Conservation (phyloP, 352 stramenopile species). For the Peronosclerospora sorghi region DNA sequence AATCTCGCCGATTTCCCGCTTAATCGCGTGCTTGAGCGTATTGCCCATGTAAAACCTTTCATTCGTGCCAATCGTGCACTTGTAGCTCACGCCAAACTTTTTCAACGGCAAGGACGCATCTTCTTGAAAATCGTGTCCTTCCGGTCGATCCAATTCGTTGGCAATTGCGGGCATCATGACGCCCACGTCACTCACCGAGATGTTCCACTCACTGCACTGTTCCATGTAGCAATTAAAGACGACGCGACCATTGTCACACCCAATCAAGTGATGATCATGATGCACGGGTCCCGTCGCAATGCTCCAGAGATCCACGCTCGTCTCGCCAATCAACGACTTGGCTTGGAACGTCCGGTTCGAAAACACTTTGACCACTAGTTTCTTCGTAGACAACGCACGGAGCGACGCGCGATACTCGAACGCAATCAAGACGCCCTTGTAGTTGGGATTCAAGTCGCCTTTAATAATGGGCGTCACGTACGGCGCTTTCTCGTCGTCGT, state of each 20-base stretch:
- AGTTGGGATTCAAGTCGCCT: constrained; percentile 80
- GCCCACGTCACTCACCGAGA: constrained; percentile 78
- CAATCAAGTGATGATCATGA: constrained; percentile 78
- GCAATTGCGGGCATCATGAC: constrained; percentile 85
- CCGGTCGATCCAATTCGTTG: constrained; percentile 79
- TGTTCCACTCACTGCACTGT: constrained; percentile 85
- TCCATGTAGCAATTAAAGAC: constrained; percentile 90
- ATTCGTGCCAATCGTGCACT: constrained; percentile 80
- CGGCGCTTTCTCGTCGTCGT: constrained; percentile 46
- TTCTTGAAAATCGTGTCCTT: constrained; percentile 86
- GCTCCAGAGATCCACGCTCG: constrained; percentile 71
- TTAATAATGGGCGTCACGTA: constrained; percentile 81
- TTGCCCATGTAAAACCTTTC: constrained; percentile 85
- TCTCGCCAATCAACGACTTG: constrained; percentile 66
- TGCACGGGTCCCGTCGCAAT: constrained; percentile 79
- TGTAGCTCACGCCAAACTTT: constrained; percentile 85
- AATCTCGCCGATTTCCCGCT: constrained; percentile 64
- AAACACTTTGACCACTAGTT: constrained; percentile 70
- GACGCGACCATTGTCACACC: constrained; percentile 78
- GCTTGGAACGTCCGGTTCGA: constrained; percentile 70
- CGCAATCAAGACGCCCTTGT: constrained; percentile 75
- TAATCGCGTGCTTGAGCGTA: constrained; percentile 68
- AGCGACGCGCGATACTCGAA: constrained; percentile 80
- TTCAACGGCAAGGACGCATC: constrained; percentile 79
- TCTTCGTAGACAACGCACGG: constrained; percentile 40